Evolutionary conservation across 192 early-diverging fungal species (phyloP), one percentile per base, ranked within the genome.

Genomic region (Podila epicladia): DNA sequence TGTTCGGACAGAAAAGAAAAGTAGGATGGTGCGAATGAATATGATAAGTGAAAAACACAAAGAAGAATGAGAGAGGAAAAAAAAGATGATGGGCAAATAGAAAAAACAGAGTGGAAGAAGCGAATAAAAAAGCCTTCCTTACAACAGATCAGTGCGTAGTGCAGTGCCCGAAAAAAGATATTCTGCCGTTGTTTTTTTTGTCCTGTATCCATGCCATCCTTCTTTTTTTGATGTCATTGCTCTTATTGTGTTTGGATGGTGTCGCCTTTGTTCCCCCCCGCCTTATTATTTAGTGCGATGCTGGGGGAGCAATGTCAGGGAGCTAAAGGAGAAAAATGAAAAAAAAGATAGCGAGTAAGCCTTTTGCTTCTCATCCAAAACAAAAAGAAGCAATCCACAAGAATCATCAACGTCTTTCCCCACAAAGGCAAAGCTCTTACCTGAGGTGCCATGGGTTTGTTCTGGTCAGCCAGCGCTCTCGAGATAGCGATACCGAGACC

Each of bases 401-500:
- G 33, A 4, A 33, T 33, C 33, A 33, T 29, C 29, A 29, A 29
- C 29, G 3, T 33, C 33, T 33, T 33, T 33, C 33, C 33, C 33
- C 33, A 33, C 33, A 33, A 33, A 33, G 33, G 6, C 33, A 33
- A 33, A 4, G 33, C 33, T 33, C 1, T 73, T 82, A 73, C 77
- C 73, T 85, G 78, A 61, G 80, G 75, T 64, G 76, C 71, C 59
- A 77, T 64, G 59, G 84, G 75, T 48, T 64, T 65, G 74, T 67
- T 69, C 32, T 72, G 68, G 48, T 83, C 75, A 57, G 71, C 72
- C 53, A 71, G 62, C 38, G 62, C 48, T 24, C 58, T 60, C 45
- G 70, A 59, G 65, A 82, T 37, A 67, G 70, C 58, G 58, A 94
- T 93, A 72, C 94, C 93, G 7, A 96, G 91, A 73, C 98, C 98